Percentiles rank a stretch among this genome's conserved stretches.
These are phyloP conservation scores for Chenopodium formosanum DNA, from an alignment of 148 eudicot species.

Conservation along the genomic window DNA sequence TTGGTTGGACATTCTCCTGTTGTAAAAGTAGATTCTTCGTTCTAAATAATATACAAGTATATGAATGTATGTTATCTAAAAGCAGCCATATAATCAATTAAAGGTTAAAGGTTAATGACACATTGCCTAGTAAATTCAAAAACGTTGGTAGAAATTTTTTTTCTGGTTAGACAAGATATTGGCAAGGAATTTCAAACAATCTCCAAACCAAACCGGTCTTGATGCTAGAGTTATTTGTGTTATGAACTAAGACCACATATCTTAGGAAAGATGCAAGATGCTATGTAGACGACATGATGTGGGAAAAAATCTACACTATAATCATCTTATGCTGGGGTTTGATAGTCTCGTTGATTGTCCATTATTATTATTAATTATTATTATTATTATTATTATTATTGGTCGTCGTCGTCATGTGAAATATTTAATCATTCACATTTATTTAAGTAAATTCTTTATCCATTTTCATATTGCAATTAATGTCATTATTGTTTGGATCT, in stretches of 20 bases:
- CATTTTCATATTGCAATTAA: background rate
- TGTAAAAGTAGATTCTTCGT: background rate
- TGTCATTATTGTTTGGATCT: background rate
- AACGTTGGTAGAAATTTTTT: background rate
- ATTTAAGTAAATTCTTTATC: background rate
- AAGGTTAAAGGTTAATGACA: background rate
- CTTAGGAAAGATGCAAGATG: background rate
- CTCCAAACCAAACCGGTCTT: background rate
- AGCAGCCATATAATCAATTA: background rate
- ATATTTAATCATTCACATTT: background rate
- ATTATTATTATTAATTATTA: no score
- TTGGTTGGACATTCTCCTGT: background rate
- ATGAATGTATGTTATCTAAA: background rate
- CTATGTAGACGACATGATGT: background rate
- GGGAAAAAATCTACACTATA: background rate
- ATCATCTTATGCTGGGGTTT: no score
- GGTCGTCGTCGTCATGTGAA: background rate
- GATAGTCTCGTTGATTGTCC: no score
- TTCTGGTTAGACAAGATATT: background rate
- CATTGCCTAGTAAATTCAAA: background rate
- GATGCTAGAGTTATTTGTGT: background rate
- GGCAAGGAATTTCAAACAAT: background rate
- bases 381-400: no score
- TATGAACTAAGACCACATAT: background rate
- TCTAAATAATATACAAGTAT: background rate